Percentiles rank a stretch among this genome's conserved stretches.
These are phyloP conservation scores for Metarhizium album DNA, from an alignment of 2,329 filamentous ascomycete species.

Conservation along the genomic window DNA sequence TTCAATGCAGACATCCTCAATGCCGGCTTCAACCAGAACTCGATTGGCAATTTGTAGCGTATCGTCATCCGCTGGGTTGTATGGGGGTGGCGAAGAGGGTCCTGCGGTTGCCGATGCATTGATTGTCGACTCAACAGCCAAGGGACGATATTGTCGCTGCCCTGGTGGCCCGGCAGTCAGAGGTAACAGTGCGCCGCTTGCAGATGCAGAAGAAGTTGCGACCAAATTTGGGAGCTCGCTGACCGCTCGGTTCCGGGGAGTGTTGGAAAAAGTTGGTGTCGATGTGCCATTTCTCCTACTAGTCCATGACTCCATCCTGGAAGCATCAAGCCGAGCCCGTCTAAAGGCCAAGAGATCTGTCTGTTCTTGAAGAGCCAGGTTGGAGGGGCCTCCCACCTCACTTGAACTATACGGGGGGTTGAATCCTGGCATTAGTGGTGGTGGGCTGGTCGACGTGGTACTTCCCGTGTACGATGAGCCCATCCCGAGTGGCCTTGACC, in stretches of 20 bases:
- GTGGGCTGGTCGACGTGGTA: not conserved
- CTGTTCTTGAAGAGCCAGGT: not conserved
- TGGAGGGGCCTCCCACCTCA: not conserved
- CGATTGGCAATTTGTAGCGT: conserved; percentile 13
- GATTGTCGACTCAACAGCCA: conserved; percentile 28
- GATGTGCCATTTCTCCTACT: conserved; percentile 4
- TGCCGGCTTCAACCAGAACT: conserved; percentile 13
- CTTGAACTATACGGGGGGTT: not conserved
- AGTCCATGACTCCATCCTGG: conserved; percentile 5
- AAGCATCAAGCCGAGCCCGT: conserved; percentile 1
- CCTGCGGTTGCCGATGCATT: conserved; percentile 15
- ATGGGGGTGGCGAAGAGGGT: conserved; percentile 3
- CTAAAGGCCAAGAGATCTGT: not conserved
- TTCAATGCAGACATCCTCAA: conserved; percentile 9
- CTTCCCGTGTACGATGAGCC: conserved; percentile 1
- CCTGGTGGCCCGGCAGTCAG: conserved; percentile 45
- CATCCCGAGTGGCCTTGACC: conserved; percentile 10
- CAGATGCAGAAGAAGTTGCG: conserved; percentile 18
- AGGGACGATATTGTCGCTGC: conserved; percentile 37
- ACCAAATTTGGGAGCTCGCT: conserved; percentile 1
- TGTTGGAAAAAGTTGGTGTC: not conserved
- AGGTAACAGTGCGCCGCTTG: conserved; percentile 35
- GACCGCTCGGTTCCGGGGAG: conserved; percentile 1
- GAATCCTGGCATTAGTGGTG: not conserved
- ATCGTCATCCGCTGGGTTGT: conserved; percentile 14